Percentiles rank a stretch among this genome's conserved stretches.
These are phyloP conservation scores for Suhomyces atakaporum DNA, from an alignment of 1,139 yeast species.

Conservation along the genomic window DNA sequence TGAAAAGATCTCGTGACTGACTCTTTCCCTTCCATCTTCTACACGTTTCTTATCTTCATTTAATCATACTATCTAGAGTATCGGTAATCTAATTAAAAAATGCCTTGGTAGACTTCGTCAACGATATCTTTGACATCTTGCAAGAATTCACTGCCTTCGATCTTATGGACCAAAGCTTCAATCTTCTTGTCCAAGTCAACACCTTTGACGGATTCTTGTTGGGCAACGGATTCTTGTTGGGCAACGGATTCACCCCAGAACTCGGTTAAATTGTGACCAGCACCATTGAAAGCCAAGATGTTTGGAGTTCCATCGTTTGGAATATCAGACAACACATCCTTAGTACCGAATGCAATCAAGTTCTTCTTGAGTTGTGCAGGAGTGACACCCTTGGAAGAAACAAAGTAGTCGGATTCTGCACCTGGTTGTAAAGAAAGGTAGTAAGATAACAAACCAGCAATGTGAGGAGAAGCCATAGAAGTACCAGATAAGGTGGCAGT, in stretches of 20 bases:
- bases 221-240: slow-evolving; percentile 1
- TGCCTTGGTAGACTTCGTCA: slow-evolving; percentile 22
- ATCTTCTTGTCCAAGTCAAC: slow-evolving; percentile 20
- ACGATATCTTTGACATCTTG: slow-evolving; percentile 25
- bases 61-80: too few species aligned
- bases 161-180: slow-evolving; percentile 23
- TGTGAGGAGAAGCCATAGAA: slow-evolving; percentile 98
- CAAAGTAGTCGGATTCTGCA: slow-evolving; percentile 67
- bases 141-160: slow-evolving; percentile 23
- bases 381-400: slow-evolving; percentile 61
- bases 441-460: slow-evolving; percentile 87
- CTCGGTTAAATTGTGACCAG: slow-evolving; percentile 72
- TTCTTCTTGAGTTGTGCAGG: slow-evolving; percentile 90
- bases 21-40: background rate
- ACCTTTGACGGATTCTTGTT: slow-evolving; percentile 1
- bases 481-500: slow-evolving; percentile 96
- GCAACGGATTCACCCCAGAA: slow-evolving; percentile 55
- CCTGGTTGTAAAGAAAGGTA: slow-evolving; percentile 90
- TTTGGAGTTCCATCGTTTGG: slow-evolving; percentile 82
- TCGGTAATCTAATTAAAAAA: slow-evolving; percentile 7
- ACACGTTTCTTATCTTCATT: too few species aligned
- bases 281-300: slow-evolving; percentile 90
- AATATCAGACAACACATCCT: slow-evolving; percentile 64
- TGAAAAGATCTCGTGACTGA: too few species aligned
- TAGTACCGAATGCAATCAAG: slow-evolving; percentile 77